A percentile compares a stretch with the other conserved stretches of the same genome.
These are phyloP conservation scores for Epichloe typhina DNA, from an alignment of 2,329 filamentous ascomycete genomes.

Conservation along the genomic window DNA sequence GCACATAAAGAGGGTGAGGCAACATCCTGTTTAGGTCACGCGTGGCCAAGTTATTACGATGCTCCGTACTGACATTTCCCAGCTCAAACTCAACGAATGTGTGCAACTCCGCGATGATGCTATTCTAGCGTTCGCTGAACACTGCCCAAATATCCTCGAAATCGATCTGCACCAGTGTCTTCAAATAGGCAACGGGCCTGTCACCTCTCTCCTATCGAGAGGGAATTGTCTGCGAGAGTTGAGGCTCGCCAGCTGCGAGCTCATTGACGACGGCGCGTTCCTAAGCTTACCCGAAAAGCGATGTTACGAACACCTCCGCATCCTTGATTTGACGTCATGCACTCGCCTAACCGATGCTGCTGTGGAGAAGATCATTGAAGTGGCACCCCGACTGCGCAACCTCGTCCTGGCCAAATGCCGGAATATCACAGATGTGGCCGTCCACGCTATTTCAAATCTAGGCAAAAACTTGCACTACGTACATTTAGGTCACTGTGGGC, in stretches of 20 bases:
- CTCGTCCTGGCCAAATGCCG: conserved; percentile 89
- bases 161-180: conserved; percentile 86
- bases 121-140: conserved; percentile 70
- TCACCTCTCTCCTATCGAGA: conserved; percentile 67
- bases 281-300: conserved; percentile 55
- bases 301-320: conserved; percentile 72
- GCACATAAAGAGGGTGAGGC: conserved; percentile 68
- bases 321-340: conserved; percentile 87
- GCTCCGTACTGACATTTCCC: neutral
- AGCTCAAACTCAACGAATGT: conserved; percentile 93
- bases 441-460: conserved; percentile 73
- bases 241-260: conserved; percentile 70
- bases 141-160: conserved; percentile 88
- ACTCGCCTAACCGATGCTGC: conserved; percentile 71
- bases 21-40: too few relatives aligned
- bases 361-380: conserved; percentile 75
- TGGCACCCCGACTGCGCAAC: conserved; percentile 79
- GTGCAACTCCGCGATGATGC: conserved; percentile 70
- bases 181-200: conserved; percentile 67
- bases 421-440: conserved; percentile 79
- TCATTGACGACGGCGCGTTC: conserved; percentile 82
- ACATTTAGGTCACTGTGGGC: conserved; percentile 82
- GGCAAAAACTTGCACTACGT: conserved; percentile 96
- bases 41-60: neutral
- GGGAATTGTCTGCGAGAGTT: conserved; percentile 81